Evolutionary conservation across 2,329 filamentous ascomycete species (phyloP), one percentile per base, ranked within the genome.

Genomic region (Pyrenochaeta sp.): DNA sequence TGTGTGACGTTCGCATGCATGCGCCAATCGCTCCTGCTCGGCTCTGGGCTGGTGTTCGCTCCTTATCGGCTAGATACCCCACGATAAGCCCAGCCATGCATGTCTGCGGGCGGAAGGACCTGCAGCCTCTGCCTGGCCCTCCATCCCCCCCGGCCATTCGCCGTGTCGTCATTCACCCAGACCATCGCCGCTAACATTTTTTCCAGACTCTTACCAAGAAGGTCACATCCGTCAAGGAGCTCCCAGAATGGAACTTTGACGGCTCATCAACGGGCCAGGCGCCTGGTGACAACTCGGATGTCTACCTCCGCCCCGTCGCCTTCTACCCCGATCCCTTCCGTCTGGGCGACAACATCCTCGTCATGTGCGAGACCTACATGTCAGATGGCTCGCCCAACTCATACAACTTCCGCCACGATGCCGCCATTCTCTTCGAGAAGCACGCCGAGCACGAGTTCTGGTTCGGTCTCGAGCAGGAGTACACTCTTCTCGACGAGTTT

Each of bases 381-480:
- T 81, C 89, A 58, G 92, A 96, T 76, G 92, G 91, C 71, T 90
- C 86, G 53, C 94, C 94, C 76, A 99, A 97, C 86, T 92, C 96
- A 77, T 97, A 84, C 88, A 99, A 99, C 88, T 89, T 87, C 86
- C 90, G 94, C 62, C 88, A 96, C 73, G 93, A 97, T 69, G 88
- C 86, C 68, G 84, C 84, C 70, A 88, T 94, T 75, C 81, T 96
- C 65, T 96, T 97, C 90, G 85, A 94, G 75, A 82, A 86, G 53
- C 86, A 96, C 75, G 86, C 86, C 72, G 80, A 85, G 44, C 87
- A 93, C 66, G 81, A 88, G 72, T 92, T 94, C 69, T 97, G 93
- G 94, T 99, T 97, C 77, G 94, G 94, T 77, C 86, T 99, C 13
- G 93, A 96, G 74, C 93, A 97, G 74, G 93, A 97, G 77, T 97